Conservation (phyloP, 192 early-diverging fungal species). For the Coemansia sp. region DNA sequence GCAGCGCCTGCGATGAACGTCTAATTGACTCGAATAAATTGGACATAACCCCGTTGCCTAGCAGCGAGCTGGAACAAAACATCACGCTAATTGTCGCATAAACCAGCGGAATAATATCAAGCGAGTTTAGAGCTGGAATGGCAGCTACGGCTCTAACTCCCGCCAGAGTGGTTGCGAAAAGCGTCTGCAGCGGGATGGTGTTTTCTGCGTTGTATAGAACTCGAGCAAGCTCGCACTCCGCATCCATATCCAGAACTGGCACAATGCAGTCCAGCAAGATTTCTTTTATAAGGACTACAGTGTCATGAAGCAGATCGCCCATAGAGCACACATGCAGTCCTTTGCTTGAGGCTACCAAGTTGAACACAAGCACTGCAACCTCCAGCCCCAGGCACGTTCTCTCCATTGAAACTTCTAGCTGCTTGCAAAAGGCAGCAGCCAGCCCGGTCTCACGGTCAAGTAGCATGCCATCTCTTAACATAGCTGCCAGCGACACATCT, state of each 20-base stretch:
- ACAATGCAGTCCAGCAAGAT: conserved; percentile 35
- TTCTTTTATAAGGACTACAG: conserved; percentile 31
- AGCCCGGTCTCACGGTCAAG: conserved; percentile 17
- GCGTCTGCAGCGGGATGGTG: conserved; percentile 12
- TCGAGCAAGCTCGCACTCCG: conserved; percentile 13
- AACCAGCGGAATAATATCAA: conserved; percentile 41
- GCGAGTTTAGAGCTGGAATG: conserved; percentile 15
- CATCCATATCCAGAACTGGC: conserved; percentile 28
- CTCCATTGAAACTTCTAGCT: conserved; percentile 19
- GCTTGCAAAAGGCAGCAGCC: conserved; percentile 18
- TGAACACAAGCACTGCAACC: conserved; percentile 19
- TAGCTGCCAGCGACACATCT: conserved; percentile 18
- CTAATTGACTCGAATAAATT: conserved; percentile 42
- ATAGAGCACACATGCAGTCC: conserved; percentile 25
- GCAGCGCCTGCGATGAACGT: conserved; percentile 37
- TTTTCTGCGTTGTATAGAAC: conserved; percentile 3
- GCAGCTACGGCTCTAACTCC: conserved; percentile 16
- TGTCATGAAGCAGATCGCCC: conserved; percentile 31
- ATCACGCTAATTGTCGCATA: conserved; percentile 43
- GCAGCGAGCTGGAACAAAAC: conserved; percentile 33
- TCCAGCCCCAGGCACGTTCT: conserved; percentile 34
- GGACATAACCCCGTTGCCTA: conserved; percentile 14
- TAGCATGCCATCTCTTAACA: conserved; percentile 26
- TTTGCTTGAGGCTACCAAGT: conserved; percentile 25
- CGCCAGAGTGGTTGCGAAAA: conserved; percentile 24